phyloP scores from a whole-genome alignment of 192 early-diverging fungal species.

The Spinellus fusiger region DNA sequence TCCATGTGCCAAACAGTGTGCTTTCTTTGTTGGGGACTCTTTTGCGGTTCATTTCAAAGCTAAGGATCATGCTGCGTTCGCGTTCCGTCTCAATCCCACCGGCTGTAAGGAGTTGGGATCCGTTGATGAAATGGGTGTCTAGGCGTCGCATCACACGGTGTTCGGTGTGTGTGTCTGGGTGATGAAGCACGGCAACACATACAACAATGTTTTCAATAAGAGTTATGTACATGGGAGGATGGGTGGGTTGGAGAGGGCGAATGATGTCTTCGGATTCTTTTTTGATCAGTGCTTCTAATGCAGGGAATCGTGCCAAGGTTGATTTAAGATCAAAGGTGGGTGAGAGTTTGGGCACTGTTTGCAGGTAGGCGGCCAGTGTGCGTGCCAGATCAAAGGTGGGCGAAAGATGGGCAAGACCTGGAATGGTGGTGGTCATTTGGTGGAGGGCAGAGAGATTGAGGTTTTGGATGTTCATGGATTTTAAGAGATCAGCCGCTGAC shows the following conservation, averaged over 20 bases:
- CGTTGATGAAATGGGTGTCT: conserved; percentile 85
- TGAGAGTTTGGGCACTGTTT: conserved; percentile 9
- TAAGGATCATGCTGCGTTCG: conserved; percentile 80
- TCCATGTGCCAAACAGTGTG: conserved; percentile 85
- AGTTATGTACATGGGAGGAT: conserved; percentile 44
- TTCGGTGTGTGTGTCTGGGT: conserved; percentile 36
- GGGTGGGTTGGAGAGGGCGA: conserved; percentile 9
- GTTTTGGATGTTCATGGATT: conserved; percentile 23
- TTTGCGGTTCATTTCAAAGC: conserved; percentile 74
- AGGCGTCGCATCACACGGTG: conserved; percentile 71
- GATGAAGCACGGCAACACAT: conserved; percentile 34
- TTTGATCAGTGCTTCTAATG: conserved; percentile 23
- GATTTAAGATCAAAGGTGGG: conserved; percentile 19
- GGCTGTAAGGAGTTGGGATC: conserved; percentile 74
- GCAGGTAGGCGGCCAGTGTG: conserved; percentile 14
- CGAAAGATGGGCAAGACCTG: conserved; percentile 12
- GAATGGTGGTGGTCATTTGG: conserved; percentile 17
- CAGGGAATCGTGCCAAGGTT: conserved; percentile 14
- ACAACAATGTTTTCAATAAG: conserved; percentile 46
- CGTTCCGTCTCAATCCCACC: conserved; percentile 81
- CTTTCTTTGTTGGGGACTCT: conserved; percentile 66
- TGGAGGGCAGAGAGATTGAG: conserved; percentile 22
- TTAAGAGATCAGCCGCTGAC: conserved; percentile 16
- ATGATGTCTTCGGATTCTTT: conserved; percentile 14
- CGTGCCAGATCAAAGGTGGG: conserved; percentile 15